Evolutionary conservation across 805 yeast species (phyloP), one percentile per base, ranked within the genome.

Genomic region (Cyberlindnera lachancei): DNA sequence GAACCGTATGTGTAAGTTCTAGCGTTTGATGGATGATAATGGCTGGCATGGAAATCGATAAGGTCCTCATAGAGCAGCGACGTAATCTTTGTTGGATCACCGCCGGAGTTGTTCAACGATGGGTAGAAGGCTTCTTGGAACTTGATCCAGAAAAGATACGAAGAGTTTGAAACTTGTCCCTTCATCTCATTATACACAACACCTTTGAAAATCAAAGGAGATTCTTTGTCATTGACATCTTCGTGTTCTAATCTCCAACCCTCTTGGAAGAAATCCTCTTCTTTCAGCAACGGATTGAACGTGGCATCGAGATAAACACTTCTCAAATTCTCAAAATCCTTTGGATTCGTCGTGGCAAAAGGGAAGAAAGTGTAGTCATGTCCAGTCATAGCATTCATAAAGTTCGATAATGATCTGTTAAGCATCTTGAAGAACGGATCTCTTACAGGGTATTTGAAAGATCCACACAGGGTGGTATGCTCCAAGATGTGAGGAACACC

Each of bases 311-410:
- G 63, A 53, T 92, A 92, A 6, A 92, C 94, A 37, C 75, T 79
- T 73, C 87, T 76, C 51, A 92, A 66, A 50, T 92, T 92, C 20
- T 69, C 68, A 55, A 70, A 92, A 54, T 92, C 98, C 34, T 72
- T 73, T 26, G 58, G 55, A 56, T 92, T 92, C 9, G 97, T 90
- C 3, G 98, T 92, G 18, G 97, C 83, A 64, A 92, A 92, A 5
- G 98, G 98, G 49, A 83, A 92, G 56, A 77, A 88, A 0, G 98
- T 92, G 52, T 87, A 88, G 58, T 92, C 97, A 46, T 83, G 88
- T 15, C 95, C 98, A 0, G 98, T 92, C 96, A 92, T 85, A 7
- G 98, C 98, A 55, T 92, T 92, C 98, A 92, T 92, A 58, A 87
- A 92, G 55, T 86, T 92, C 21, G 96, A 78, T 48, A 92, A 62